Conservation (phyloP, 2,329 filamentous ascomycete species). For the Fusarium redolens region DNA sequence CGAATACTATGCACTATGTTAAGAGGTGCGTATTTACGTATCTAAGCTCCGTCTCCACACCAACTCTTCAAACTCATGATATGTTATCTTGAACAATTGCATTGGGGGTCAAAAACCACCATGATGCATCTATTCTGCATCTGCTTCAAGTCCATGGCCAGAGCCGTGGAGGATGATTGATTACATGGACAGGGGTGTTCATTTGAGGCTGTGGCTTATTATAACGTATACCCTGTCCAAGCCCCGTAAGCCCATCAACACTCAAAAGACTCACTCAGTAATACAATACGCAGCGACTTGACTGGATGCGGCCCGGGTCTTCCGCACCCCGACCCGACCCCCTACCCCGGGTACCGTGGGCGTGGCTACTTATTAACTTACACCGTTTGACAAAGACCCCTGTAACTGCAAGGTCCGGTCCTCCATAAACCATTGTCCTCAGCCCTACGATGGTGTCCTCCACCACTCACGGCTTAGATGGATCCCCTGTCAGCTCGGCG, state of each 20-base stretch:
- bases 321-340: slow-evolving; percentile 21
- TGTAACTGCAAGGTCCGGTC: slow-evolving; percentile 29
- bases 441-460: slow-evolving; percentile 33
- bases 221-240: slow-evolving; percentile 24
- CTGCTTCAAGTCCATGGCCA: slow-evolving; percentile 9
- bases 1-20: neutral
- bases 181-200: slow-evolving; percentile 22
- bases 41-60: slow-evolving; percentile 16
- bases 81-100: neutral
- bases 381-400: slow-evolving; percentile 19
- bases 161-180: slow-evolving; percentile 11
- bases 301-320: slow-evolving; percentile 30
- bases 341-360: slow-evolving; percentile 1
- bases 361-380: slow-evolving; percentile 11
- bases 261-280: neutral
- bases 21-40: slow-evolving; percentile 22
- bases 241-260: slow-evolving; percentile 29
- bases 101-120: slow-evolving; percentile 10
- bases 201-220: slow-evolving; percentile 41
- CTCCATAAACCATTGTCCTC: slow-evolving; percentile 13
- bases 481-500: slow-evolving; percentile 39
- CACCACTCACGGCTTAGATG: slow-evolving; percentile 29
- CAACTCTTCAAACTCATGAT: neutral
- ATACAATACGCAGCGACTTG: slow-evolving; percentile 20
- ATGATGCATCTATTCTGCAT: neutral